Evolutionary conservation across 2,329 filamentous ascomycete species (phyloP).

Genomic region (Neonectria ditissima): DNA sequence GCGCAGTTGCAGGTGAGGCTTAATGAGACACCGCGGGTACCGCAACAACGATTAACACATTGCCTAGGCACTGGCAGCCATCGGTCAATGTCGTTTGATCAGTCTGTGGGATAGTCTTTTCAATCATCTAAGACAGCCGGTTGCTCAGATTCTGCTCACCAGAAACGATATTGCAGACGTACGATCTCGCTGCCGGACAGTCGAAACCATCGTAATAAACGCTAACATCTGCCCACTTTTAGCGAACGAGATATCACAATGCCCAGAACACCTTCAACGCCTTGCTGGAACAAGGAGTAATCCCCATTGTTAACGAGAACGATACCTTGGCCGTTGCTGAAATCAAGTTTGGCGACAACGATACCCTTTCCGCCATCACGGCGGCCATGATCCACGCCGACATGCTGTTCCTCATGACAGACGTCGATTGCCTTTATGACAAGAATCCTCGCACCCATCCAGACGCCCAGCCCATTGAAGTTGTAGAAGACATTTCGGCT

Average conservation of each 20-base stretch:
- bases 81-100: slow-evolving; percentile 95
- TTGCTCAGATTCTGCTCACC: slow-evolving; percentile 94
- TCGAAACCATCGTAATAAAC: slow-evolving; percentile 3
- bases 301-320: slow-evolving; percentile 99
- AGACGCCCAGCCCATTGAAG: slow-evolving; percentile 89
- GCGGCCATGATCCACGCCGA: slow-evolving; percentile 98
- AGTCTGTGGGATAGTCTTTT: slow-evolving; percentile 96
- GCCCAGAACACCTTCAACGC: slow-evolving; percentile 95
- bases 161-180: slow-evolving; percentile 96
- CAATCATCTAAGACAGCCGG: slow-evolving; percentile 85
- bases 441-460: slow-evolving; percentile 90
- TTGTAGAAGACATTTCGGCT: slow-evolving; percentile 87
- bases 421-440: slow-evolving; percentile 97
- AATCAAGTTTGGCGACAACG: slow-evolving; percentile 99
- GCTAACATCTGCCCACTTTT: slow-evolving; percentile 14
- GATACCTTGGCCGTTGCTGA: slow-evolving; percentile 96
- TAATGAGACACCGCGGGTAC: not conserved
- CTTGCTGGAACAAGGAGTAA: slow-evolving; percentile 92
- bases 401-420: slow-evolving; percentile 97
- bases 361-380: slow-evolving; percentile 95
- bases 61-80: slow-evolving; percentile 83
- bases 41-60: slow-evolving; percentile 25
- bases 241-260: slow-evolving; percentile 94
- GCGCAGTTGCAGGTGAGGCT: slow-evolving; percentile 80
- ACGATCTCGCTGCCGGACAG: slow-evolving; percentile 47